These are phyloP conservation scores for Phytomonas serpens DNA, from an alignment of 208 protist genomes.

Conservation along the genomic window DNA sequence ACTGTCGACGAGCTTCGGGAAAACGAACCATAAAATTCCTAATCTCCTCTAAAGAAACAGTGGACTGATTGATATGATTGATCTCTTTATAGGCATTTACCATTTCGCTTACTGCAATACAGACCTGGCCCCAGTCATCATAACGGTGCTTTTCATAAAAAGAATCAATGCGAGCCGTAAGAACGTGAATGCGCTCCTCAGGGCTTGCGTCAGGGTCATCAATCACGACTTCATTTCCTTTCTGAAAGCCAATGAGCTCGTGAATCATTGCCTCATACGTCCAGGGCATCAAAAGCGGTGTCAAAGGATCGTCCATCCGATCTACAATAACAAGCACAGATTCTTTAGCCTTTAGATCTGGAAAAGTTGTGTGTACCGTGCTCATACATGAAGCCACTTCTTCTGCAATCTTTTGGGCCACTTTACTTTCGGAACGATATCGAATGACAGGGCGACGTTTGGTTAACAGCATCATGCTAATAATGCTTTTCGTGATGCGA, in stretches of 20 bases:
- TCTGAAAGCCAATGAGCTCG: conserved; percentile 94
- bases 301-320: conserved; percentile 93
- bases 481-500: conserved; percentile 68
- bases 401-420: conserved; percentile 63
- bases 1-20: conserved; percentile 74
- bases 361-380: conserved; percentile 76
- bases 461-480: conserved; percentile 80
- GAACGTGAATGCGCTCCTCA: conserved; percentile 66
- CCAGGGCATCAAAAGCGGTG: conserved; percentile 97
- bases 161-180: conserved; percentile 85
- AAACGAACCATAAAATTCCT: conserved; percentile 83
- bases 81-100: conserved; percentile 93
- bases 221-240: conserved; percentile 87
- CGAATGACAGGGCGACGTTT: conserved; percentile 80
- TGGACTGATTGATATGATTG: conserved; percentile 76
- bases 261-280: conserved; percentile 99
- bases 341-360: conserved; percentile 74
- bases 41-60: conserved; percentile 79
- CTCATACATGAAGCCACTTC: conserved; percentile 73
- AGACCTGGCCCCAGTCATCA: conserved; percentile 97
- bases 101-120: conserved; percentile 89
- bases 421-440: conserved; percentile 55
- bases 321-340: conserved; percentile 82
- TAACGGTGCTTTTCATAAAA: conserved; percentile 95
- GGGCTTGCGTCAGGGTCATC: conserved; percentile 60